Conservation (phyloP, 805 yeast genomes). For the Scheffersomyces stipitis region DNA sequence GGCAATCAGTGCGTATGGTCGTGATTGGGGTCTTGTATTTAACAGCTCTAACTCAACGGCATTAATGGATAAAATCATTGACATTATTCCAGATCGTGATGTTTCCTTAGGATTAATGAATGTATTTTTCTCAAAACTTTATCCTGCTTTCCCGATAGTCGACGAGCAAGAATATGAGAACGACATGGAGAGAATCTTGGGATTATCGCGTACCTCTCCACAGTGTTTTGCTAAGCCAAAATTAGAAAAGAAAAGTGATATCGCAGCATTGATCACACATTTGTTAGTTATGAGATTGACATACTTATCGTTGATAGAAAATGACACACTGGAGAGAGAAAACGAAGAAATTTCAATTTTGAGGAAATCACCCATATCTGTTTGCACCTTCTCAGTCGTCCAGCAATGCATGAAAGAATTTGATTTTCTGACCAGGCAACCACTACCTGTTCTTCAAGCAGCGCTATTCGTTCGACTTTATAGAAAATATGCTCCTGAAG, state of each 20-base stretch:
- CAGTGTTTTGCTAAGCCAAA: conserved; percentile 7
- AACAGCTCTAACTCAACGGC: background rate
- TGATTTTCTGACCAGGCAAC: background rate
- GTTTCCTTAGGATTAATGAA: background rate
- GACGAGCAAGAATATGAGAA: conserved; percentile 22
- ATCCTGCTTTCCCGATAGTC: conserved; percentile 25
- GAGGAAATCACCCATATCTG: background rate
- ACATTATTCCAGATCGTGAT: background rate
- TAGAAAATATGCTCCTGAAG: conserved; percentile 17
- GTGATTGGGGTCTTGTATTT: background rate
- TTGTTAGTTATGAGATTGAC: conserved; percentile 16
- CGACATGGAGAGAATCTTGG: conserved; percentile 16
- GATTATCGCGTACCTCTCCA: conserved; percentile 4
- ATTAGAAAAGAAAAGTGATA: conserved; percentile 9
- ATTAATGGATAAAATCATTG: background rate
- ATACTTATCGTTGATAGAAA: conserved; percentile 12
- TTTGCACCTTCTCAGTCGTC: background rate
- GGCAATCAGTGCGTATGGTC: background rate
- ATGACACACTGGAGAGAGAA: background rate
- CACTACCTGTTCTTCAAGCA: background rate
- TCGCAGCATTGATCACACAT: conserved; percentile 10
- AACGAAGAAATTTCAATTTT: background rate
- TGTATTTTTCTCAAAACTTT: conserved; percentile 21
- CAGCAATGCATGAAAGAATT: background rate
- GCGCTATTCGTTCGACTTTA: conserved; percentile 1